These are phyloP conservation scores for Polyporus tsugae DNA, from an alignment of 1,284 basidiomycete genomes.

Conservation along the genomic window DNA sequence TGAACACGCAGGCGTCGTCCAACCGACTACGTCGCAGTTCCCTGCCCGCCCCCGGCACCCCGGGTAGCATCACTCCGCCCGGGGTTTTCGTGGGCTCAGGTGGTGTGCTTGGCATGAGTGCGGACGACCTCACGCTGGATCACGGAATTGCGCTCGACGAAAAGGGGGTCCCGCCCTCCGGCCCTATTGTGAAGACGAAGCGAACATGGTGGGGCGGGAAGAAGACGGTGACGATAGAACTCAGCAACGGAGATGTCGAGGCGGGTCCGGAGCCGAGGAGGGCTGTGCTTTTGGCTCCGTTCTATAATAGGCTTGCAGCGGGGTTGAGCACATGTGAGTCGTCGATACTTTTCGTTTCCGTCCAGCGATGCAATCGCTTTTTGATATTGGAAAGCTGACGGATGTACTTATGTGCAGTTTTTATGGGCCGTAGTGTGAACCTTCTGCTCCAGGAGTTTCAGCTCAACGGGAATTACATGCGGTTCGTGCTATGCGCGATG, in stretches of 20 bases:
- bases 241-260: constrained; percentile 37
- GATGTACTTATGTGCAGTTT: constrained; percentile 40
- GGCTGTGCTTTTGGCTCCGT: constrained; percentile 52
- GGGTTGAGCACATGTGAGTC: constrained; percentile 46
- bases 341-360: neutral
- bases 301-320: constrained; percentile 56
- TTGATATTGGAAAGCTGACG: neutral
- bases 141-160: constrained; percentile 36
- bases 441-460: constrained; percentile 53
- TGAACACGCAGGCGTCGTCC: constrained; percentile 37
- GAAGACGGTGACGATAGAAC: constrained; percentile 39
- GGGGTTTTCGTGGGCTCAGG: constrained; percentile 36
- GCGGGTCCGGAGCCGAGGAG: constrained; percentile 45
- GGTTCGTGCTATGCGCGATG: constrained; percentile 52
- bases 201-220: constrained; percentile 47
- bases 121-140: constrained; percentile 36
- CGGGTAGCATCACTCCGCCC: constrained; percentile 39
- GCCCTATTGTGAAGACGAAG: constrained; percentile 37
- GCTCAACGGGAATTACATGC: constrained; percentile 53
- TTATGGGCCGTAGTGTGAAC: constrained; percentile 49
- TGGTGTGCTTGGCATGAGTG: constrained; percentile 32
- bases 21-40: constrained; percentile 31
- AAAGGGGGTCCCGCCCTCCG: constrained; percentile 41
- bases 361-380: neutral
- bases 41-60: constrained; percentile 20